Evolutionary conservation across 1,284 basidiomycete genomes (phyloP).

Genomic region (Sanghuangporus weigelae): DNA sequence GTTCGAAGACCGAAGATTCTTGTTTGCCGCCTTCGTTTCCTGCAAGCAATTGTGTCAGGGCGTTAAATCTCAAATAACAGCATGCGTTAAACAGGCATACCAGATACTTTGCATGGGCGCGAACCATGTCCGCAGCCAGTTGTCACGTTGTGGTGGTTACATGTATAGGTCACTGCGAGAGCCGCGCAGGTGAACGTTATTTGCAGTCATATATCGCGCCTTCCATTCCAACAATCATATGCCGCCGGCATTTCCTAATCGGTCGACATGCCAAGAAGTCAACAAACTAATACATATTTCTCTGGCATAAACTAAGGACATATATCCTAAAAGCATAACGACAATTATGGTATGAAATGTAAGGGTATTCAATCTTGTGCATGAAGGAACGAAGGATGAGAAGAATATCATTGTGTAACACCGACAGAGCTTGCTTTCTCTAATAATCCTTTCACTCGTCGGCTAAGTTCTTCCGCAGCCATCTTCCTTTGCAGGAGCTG

Average conservation of each 20-base stretch:
- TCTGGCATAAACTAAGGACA: background rate
- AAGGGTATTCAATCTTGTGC: background rate
- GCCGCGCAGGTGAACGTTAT: background rate
- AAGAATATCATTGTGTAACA: slow-evolving; percentile 4
- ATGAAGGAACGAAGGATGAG: background rate
- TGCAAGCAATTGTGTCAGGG: background rate
- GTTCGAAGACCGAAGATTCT: slow-evolving; percentile 2
- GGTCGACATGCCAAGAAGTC: background rate
- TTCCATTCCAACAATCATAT: background rate
- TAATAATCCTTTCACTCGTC: slow-evolving; percentile 63
- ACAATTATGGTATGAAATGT: background rate
- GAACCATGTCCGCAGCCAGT: slow-evolving; percentile 24
- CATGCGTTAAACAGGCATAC: slow-evolving; percentile 22
- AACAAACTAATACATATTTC: background rate
- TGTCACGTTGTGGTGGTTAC: slow-evolving; percentile 7
- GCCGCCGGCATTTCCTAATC: background rate
- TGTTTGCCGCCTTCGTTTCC: slow-evolving; percentile 11
- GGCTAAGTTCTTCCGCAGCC: slow-evolving; percentile 65
- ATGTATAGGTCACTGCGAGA: background rate
- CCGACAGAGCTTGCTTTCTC: slow-evolving; percentile 44
- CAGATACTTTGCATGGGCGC: slow-evolving; percentile 27
- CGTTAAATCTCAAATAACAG: too few relatives aligned
- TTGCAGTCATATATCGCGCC: background rate
- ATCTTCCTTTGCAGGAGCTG: slow-evolving; percentile 73
- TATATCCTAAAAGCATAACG: background rate